Evolutionary conservation across 1,139 yeast species (phyloP), one percentile per base, ranked within the genome.

Genomic region (Hansenula sp.): DNA sequence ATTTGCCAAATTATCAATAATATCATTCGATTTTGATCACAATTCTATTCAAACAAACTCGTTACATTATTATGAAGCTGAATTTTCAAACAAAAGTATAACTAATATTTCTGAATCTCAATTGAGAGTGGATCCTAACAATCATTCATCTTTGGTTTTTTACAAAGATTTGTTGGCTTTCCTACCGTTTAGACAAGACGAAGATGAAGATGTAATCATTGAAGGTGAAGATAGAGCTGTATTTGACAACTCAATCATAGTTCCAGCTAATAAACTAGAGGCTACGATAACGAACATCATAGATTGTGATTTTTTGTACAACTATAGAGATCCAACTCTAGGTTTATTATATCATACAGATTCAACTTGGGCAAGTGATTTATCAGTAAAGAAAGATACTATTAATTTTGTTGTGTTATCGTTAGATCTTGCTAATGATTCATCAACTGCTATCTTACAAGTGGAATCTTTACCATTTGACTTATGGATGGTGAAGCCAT

Each of bases 11-110:
- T 59, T 88, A 40, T 84, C 95, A 1, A 64, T 90, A 31, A 65
- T 92, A 22, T 71, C 73, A 45, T 92, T 96, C 89, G 83, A 88
- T 56, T 64, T 65, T 11, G 62, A 57, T 9, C 59, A 57, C 14
- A 70, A 77, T 45, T 54, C 73, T 1, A 69, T 92, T 13, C 68
- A 75, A 17, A 88, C 97, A 0, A 73, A 79, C 4, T 86, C 96
- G 38, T 68, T 92, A 42, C 99, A 92, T 62, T 88, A 77, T 59
- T 92, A 90, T 60, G 97, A 90, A 56, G 76, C 78, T 41, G 76
- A 80, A 34, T 71, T 53, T 37, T 26, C 42, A 19, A 43, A 39
- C 17, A 75, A 66, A 51, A 72, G 68, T 41, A 59, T 69, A 42
- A 77, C 78, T 32, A 69, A 68, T 44, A 77, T 72, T 44, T 56